phyloP scores from a whole-genome alignment of 2,329 filamentous ascomycete genomes.

The Aspergillus spinulosporus region DNA sequence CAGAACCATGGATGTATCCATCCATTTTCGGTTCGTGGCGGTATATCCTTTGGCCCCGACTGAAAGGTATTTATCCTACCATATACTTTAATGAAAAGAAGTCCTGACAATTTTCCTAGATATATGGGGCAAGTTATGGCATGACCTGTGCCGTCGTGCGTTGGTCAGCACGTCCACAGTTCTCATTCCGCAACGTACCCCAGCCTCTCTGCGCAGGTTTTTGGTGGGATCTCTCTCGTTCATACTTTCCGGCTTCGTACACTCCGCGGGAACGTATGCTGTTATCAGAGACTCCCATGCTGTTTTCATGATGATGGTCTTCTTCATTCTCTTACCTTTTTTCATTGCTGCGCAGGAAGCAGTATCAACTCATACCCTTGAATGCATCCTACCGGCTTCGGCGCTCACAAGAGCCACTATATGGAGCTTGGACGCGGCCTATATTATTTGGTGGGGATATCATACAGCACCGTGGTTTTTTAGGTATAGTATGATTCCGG shows the following conservation, averaged over 20 bases:
- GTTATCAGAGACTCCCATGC: slow-evolving; percentile 11
- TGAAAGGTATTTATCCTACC: slow-evolving; percentile 13
- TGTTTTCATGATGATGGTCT: slow-evolving; percentile 20
- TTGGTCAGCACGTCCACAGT: slow-evolving; percentile 14
- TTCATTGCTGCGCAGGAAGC: slow-evolving; percentile 19
- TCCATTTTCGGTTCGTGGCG: slow-evolving; percentile 17
- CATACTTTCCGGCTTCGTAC: slow-evolving; percentile 16
- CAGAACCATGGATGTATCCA: slow-evolving; percentile 24
- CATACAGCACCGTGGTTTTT: slow-evolving; percentile 22
- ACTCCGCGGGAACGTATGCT: slow-evolving; percentile 18
- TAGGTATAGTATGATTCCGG: slow-evolving; percentile 19
- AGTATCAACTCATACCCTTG: slow-evolving; percentile 2
- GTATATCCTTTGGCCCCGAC: slow-evolving; percentile 13
- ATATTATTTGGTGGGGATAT: slow-evolving; percentile 17
- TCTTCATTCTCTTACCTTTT: slow-evolving; percentile 18
- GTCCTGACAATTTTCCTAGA: slow-evolving; percentile 5
- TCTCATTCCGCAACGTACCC: slow-evolving; percentile 3
- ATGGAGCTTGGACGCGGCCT: slow-evolving; percentile 12
- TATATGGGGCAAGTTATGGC: slow-evolving; percentile 24
- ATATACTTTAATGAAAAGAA: too few species aligned
- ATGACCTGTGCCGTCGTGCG: slow-evolving; percentile 21
- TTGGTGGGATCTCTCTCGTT: slow-evolving; percentile 17
- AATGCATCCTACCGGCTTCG: slow-evolving; percentile 4
- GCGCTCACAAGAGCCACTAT: background rate
- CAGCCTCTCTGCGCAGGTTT: slow-evolving; percentile 1